Evolutionary conservation across 140 eudicot species (phyloP).

Genomic region (Oenanthe javanica): DNA sequence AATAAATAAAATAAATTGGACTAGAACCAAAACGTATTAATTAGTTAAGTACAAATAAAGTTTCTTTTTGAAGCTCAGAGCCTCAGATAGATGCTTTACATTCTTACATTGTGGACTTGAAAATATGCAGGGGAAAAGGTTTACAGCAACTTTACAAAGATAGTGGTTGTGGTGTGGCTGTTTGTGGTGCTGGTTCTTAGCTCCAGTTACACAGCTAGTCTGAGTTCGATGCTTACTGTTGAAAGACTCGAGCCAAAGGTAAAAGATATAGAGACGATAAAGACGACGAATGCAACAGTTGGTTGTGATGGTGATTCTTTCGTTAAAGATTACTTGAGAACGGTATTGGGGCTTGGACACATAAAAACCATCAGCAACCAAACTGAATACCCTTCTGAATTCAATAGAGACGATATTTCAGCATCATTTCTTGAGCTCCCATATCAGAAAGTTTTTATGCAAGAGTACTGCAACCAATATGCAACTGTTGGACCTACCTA

Average conservation of each 20-base stretch:
- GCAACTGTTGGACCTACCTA: slow-evolving; percentile 29
- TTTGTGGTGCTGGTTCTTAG: slow-evolving; percentile 43
- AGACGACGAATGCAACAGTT: slow-evolving; percentile 28
- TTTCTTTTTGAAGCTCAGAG: too few species aligned
- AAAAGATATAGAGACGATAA: slow-evolving; percentile 33
- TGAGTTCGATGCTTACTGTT: slow-evolving; percentile 56
- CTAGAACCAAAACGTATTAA: too few species aligned
- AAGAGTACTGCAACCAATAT: slow-evolving; percentile 32
- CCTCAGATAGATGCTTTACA: not conserved
- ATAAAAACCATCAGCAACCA: slow-evolving; percentile 15
- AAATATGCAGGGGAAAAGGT: slow-evolving; percentile 38
- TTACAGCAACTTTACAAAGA: slow-evolving; percentile 39
- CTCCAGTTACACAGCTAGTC: slow-evolving; percentile 55
- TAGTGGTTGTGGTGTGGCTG: slow-evolving; percentile 50
- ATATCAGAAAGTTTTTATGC: slow-evolving; percentile 37
- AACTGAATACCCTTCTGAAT: slow-evolving; percentile 22
- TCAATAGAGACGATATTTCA: slow-evolving; percentile 18
- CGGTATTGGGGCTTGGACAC: slow-evolving; percentile 22
- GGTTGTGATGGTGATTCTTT: slow-evolving; percentile 57
- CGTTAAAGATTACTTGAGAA: slow-evolving; percentile 28
- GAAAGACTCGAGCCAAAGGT: slow-evolving; percentile 41
- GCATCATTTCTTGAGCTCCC: slow-evolving; percentile 61
- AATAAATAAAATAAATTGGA: too few species aligned
- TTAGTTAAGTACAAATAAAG: too few species aligned
- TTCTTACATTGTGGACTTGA: not conserved